phyloP scores from a whole-genome alignment of 176 grass and related monocot genomes.

The Bonia amplexicaulis region DNA sequence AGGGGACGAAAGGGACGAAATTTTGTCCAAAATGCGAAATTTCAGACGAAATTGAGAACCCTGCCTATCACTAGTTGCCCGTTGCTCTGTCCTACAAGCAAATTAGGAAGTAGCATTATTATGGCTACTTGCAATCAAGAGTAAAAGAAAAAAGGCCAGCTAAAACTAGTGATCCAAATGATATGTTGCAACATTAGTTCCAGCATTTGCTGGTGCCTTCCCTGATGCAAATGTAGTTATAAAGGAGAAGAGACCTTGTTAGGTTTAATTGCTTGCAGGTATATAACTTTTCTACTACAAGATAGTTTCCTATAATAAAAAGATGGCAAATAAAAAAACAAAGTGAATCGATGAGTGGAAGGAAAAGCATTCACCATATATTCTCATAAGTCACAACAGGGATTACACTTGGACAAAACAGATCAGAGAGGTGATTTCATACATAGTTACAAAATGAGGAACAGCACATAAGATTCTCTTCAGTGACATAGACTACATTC shows the following conservation, averaged over 20 bases:
- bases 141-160: not conserved
- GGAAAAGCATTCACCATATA: slow-evolving; percentile 14
- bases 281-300: not conserved
- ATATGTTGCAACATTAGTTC: not conserved
- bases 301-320: not conserved
- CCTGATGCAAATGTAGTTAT: not conserved
- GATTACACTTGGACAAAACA: not conserved
- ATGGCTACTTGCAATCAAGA: not conserved
- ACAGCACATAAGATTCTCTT: slow-evolving; percentile 13
- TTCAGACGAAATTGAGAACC: no score
- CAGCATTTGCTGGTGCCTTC: not conserved
- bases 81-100: slow-evolving; percentile 7
- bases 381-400: slow-evolving; percentile 4
- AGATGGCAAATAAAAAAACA: not conserved
- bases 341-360: not conserved
- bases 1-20: no score
- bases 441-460: not conserved
- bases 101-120: slow-evolving; percentile 9
- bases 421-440: not conserved
- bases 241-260: not conserved
- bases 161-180: not conserved
- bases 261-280: not conserved
- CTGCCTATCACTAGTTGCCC: not conserved
- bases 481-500: not conserved
- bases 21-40: no score